These are phyloP conservation scores for Abortiporus biennis DNA, from an alignment of 1,284 basidiomycete species.

Conservation along the genomic window DNA sequence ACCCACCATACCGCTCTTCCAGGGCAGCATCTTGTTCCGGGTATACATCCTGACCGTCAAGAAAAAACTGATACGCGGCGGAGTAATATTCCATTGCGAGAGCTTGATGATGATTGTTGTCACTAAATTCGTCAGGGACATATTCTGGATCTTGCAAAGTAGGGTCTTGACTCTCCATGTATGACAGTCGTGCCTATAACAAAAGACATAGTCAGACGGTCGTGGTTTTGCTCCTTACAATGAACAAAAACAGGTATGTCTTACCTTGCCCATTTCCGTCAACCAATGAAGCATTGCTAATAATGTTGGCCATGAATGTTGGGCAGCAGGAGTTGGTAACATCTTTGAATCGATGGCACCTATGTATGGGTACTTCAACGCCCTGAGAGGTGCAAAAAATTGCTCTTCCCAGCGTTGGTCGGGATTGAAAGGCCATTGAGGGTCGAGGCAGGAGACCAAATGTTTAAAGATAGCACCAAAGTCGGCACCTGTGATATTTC, in stretches of 20 bases:
- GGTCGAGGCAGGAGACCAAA: conserved; percentile 70
- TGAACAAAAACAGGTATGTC: conserved; percentile 10
- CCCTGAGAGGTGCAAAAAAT: conserved; percentile 66
- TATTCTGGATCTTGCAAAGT: conserved; percentile 57
- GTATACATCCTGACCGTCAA: conserved; percentile 68
- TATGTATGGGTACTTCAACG: conserved; percentile 71
- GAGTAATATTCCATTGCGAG: conserved; percentile 72
- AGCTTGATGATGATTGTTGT: conserved; percentile 67
- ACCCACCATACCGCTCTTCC: conserved; percentile 70
- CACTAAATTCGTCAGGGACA: conserved; percentile 65
- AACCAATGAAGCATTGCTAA: conserved; percentile 86
- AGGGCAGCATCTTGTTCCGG: conserved; percentile 61
- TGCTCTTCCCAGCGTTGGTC: conserved; percentile 75
- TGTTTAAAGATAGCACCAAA: conserved; percentile 78
- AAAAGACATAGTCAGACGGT: conserved; percentile 5
- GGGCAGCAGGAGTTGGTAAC: conserved; percentile 78
- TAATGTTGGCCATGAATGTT: conserved; percentile 79
- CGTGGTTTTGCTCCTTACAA: not conserved
- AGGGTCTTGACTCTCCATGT: conserved; percentile 53
- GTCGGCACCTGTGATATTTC: conserved; percentile 75
- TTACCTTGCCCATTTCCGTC: conserved; percentile 72
- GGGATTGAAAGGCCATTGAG: conserved; percentile 50
- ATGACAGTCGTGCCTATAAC: conserved; percentile 37
- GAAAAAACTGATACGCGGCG: conserved; percentile 66
- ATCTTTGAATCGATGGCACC: conserved; percentile 74